Conservation (phyloP, 352 stramenopile genomes). For the Phytopythium litorale region DNA sequence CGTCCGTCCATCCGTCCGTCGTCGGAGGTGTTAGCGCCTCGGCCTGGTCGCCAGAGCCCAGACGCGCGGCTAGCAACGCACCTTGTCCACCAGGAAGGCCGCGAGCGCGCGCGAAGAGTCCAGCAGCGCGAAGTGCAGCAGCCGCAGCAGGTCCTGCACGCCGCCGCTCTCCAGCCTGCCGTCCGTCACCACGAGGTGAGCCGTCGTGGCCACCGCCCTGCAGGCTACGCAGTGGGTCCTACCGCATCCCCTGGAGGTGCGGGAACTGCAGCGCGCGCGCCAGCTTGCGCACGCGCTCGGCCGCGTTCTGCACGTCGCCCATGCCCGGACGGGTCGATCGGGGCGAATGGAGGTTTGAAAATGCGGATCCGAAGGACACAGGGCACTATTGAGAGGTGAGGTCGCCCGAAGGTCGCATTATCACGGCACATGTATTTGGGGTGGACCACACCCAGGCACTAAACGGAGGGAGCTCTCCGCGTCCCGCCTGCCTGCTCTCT, state of each 20-base stretch:
- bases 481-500: background rate
- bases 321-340: background rate
- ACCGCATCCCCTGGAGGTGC: constrained; percentile 29
- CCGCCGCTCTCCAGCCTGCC: constrained; percentile 26
- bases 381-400: constrained; percentile 1
- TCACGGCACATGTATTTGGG: background rate
- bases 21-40: background rate
- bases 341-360: background rate
- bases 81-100: constrained; percentile 39
- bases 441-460: background rate
- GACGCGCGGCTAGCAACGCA: background rate
- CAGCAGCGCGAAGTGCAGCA: constrained; percentile 68
- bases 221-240: background rate
- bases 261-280: constrained; percentile 51
- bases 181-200: background rate
- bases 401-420: constrained; percentile 10
- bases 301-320: constrained; percentile 49
- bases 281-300: constrained; percentile 53
- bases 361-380: background rate
- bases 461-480: background rate
- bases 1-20: too few species aligned
- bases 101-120: constrained; percentile 73
- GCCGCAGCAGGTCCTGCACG: constrained; percentile 52
- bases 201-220: background rate
- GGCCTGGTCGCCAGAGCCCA: background rate